Base-by-base conservation (phyloP, 176 grass and related monocot genomes). In the Poa annua region DNA sequence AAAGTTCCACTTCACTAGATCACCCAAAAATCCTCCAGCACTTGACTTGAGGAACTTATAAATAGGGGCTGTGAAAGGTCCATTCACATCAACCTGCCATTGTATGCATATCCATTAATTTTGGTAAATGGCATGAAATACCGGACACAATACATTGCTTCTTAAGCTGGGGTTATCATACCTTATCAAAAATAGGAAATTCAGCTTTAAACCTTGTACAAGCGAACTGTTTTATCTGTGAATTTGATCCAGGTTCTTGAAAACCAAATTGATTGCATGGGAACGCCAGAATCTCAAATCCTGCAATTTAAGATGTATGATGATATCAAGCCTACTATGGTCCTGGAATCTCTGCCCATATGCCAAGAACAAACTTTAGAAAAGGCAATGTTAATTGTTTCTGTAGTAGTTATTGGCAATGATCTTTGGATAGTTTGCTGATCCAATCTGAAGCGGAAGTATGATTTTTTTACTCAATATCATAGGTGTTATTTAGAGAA, bases 191-290 rank as follows among this genome's bases (percentile, higher is more conserved):
- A 83, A 99, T 99, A 66, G 96, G 96, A 79, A 96, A 99, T 86
- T 96, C 96, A 78, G 96, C 93, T 96, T 99, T 99, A 64, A 94
- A 99, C 79, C 96, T 96, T 79, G 96, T 99, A 78, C 96, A 99
- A 41, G 96, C 96, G 85, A 99, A 99, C 57, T 99, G 91, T 39
- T 99, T 99, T 78, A 99, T 99, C 76, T 99, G 93, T 19, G 89
- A 47, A 75, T 99, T 99, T 39, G 93, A 92, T 81, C 93, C 96
- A 83, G 96, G 96, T 84, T 99, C 96, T 89, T 99, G 96, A 57
- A 86, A 89, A 39, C 96, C 96, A 90, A 99, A 99, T 80, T 99
- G 96, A 86, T 99, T 99, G 91, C 93, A 99, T 45, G 96, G 96
- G 74, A 99, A 99, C 24, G 96, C 93, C 61, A 99, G 84, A 83